A percentile compares a stretch with the other conserved stretches of the same genome.
phyloP scores from a whole-genome alignment of 495 filamentous ascomycete genomes.

The Lepidopterella palustris region DNA sequence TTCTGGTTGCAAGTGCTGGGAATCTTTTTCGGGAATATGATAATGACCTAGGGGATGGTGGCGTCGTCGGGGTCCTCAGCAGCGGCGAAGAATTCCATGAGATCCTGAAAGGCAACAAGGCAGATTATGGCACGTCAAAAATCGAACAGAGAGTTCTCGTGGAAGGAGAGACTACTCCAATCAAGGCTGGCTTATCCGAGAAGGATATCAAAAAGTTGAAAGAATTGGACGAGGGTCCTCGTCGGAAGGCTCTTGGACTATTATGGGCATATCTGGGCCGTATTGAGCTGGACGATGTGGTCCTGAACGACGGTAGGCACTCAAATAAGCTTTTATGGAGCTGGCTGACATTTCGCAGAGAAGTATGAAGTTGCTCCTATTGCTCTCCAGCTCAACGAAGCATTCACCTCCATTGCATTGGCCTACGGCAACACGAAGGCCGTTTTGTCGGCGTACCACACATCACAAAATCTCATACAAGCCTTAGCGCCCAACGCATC shows the following conservation, averaged over 20 bases:
- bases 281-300: conserved; percentile 65
- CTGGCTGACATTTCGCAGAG: conserved; percentile 36
- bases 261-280: conserved; percentile 93
- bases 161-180: conserved; percentile 45
- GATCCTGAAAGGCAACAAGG: conserved; percentile 62
- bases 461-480: conserved; percentile 81
- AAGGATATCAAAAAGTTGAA: conserved; percentile 66
- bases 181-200: conserved; percentile 52
- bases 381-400: conserved; percentile 72
- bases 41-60: conserved; percentile 71
- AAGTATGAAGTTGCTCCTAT: conserved; percentile 78
- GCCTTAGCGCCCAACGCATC: conserved; percentile 75
- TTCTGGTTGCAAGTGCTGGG: conserved; percentile 85
- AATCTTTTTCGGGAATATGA: conserved; percentile 89
- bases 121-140: conserved; percentile 68
- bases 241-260: conserved; percentile 79
- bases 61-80: conserved; percentile 71
- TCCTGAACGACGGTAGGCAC: conserved; percentile 64
- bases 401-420: conserved; percentile 79
- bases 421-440: conserved; percentile 79
- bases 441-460: conserved; percentile 72
- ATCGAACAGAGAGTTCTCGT: conserved; percentile 71
- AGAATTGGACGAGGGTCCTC: conserved; percentile 60
- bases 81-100: conserved; percentile 74
- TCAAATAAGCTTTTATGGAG: neutral